Percentiles rank a stretch among this genome's conserved stretches.
Conservation (phyloP, 805 yeast genomes). For the Jamesozyma gamospora region DNA sequence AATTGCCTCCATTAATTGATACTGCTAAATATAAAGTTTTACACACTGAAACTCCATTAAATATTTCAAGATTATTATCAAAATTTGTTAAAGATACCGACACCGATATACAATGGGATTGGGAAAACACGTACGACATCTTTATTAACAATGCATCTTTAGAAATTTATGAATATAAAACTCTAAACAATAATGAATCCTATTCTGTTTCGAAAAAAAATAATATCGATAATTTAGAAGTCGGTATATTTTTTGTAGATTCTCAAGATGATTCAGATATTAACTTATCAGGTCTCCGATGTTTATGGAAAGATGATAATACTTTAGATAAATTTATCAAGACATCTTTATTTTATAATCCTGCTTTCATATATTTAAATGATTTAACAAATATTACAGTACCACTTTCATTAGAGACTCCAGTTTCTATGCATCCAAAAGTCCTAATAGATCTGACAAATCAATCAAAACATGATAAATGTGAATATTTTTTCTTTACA, state of each 20-base stretch:
- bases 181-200: slow-evolving; percentile 3
- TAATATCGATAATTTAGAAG: slow-evolving; percentile 13
- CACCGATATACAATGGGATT: slow-evolving; percentile 6
- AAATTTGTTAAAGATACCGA: not conserved
- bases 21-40: slow-evolving; percentile 5
- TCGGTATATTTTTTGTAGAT: slow-evolving; percentile 23
- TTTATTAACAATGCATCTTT: slow-evolving; percentile 2
- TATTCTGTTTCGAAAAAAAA: slow-evolving; percentile 4
- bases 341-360: slow-evolving; percentile 17
- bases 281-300: slow-evolving; percentile 22
- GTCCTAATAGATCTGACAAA: slow-evolving; percentile 13
- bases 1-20: not conserved
- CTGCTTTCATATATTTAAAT: slow-evolving; percentile 3
- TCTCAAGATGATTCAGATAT: slow-evolving; percentile 14
- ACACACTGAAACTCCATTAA: not conserved
- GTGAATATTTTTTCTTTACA: slow-evolving; percentile 36
- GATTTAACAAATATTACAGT: not conserved
- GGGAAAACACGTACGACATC: slow-evolving; percentile 11
- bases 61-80: not conserved
- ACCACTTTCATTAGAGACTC: slow-evolving; percentile 16
- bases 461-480: slow-evolving; percentile 13
- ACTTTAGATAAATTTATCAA: slow-evolving; percentile 20
- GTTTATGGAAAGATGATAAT: slow-evolving; percentile 16
- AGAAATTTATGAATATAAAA: slow-evolving; percentile 17
- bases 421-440: slow-evolving; percentile 34